Evolutionary conservation across 139 green algal species (phyloP).

Genomic region (Gonium pectorale): DNA sequence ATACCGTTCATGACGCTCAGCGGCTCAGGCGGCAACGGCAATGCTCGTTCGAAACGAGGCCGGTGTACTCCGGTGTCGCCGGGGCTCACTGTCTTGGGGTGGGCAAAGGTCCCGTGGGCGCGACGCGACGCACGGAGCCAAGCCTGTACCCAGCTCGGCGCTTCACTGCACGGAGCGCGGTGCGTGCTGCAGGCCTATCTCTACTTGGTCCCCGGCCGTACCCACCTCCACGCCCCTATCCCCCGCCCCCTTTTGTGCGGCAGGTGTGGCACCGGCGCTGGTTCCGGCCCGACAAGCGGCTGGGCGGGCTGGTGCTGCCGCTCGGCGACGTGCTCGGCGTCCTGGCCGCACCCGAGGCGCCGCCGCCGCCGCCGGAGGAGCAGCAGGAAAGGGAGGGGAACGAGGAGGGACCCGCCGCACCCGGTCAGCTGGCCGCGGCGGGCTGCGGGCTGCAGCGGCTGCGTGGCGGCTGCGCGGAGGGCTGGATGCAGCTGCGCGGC

Average conservation of each 20-base stretch:
- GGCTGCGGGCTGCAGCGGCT: background rate
- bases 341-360: background rate
- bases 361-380: background rate
- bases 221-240: background rate
- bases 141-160: too few species aligned
- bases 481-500: background rate
- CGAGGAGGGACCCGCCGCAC: too few species aligned
- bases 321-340: background rate
- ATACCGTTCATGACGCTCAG: too few species aligned
- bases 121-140: too few species aligned
- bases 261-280: slow-evolving; percentile 44
- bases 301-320: background rate
- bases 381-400: background rate
- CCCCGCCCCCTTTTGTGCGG: background rate
- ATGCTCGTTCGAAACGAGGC: too few species aligned
- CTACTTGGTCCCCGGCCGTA: too few species aligned
- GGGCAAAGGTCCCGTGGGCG: too few species aligned
- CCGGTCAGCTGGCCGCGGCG: background rate
- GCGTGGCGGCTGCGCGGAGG: background rate
- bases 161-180: too few species aligned
- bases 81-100: too few species aligned
- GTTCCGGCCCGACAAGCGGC: slow-evolving; percentile 6
- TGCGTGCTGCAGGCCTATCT: too few species aligned
- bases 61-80: too few species aligned
- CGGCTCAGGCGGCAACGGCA: too few species aligned